Evolutionary conservation across 371 early-diverging fungal species (phyloP).

Genomic region (Actinomortierella ambigua): DNA sequence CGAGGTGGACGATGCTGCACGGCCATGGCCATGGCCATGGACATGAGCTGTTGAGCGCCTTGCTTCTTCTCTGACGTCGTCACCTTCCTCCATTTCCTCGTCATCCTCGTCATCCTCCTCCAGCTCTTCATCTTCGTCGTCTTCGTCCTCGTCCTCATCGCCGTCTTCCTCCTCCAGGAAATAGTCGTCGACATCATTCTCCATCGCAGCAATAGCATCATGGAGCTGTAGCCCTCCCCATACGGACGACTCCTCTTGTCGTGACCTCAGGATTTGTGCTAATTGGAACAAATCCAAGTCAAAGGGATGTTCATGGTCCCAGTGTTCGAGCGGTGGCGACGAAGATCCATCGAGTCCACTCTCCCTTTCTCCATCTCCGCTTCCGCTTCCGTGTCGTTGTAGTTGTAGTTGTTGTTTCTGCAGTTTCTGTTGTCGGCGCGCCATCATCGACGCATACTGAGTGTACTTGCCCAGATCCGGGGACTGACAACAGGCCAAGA

Average conservation of each 20-base stretch:
- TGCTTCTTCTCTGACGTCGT: too few relatives aligned
- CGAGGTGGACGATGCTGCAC: too few relatives aligned
- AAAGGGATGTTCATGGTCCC: slow-evolving; percentile 23
- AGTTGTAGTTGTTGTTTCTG: slow-evolving; percentile 5
- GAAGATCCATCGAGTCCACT: not conserved
- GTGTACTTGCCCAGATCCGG: slow-evolving; percentile 66
- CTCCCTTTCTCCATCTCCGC: not conserved
- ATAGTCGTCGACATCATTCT: slow-evolving; percentile 22
- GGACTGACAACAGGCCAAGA: slow-evolving; percentile 73
- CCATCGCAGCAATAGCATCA: slow-evolving; percentile 26
- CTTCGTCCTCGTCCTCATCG: slow-evolving; percentile 12
- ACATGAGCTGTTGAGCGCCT: too few relatives aligned
- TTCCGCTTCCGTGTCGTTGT: slow-evolving; percentile 4
- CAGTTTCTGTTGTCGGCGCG: slow-evolving; percentile 12
- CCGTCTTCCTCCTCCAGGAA: slow-evolving; percentile 45
- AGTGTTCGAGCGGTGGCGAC: not conserved
- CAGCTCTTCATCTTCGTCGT: not conserved
- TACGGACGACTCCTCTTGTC: slow-evolving; percentile 36
- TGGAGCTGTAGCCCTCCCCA: slow-evolving; percentile 40
- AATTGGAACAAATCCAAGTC: slow-evolving; percentile 26
- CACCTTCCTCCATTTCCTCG: not conserved
- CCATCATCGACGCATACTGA: slow-evolving; percentile 38
- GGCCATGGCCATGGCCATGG: too few relatives aligned
- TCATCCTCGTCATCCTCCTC: not conserved
- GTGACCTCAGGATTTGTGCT: slow-evolving; percentile 22